Percentiles rank a stretch among this genome's conserved stretches.
Conservation (phyloP, 2,329 filamentous ascomycete genomes). For the Capronia epimyces region DNA sequence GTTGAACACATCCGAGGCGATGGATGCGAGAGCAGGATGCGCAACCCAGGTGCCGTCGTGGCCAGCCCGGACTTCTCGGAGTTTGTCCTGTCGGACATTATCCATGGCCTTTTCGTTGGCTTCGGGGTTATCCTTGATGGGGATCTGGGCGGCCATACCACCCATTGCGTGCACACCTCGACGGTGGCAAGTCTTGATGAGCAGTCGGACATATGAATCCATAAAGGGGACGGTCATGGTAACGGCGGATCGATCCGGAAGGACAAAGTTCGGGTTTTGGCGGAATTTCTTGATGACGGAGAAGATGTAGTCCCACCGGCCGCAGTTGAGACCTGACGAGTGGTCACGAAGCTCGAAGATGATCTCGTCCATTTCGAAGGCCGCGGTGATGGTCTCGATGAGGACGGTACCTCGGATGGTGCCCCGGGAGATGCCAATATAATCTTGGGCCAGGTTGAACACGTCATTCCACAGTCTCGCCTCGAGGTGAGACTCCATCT, state of each 20-base stretch:
- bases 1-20: constrained; percentile 92
- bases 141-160: constrained; percentile 97
- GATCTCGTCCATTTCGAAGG: constrained; percentile 99
- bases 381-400: constrained; percentile 95
- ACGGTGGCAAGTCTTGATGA: constrained; percentile 97
- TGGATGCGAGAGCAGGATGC: constrained; percentile 82
- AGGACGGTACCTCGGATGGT: constrained; percentile 92
- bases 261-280: constrained; percentile 83
- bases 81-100: constrained; percentile 86
- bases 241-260: constrained; percentile 82
- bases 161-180: constrained; percentile 98
- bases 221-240: constrained; percentile 99
- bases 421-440: constrained; percentile 78
- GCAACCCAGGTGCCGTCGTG: constrained; percentile 98
- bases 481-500: constrained; percentile 97
- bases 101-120: constrained; percentile 96
- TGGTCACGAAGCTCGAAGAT: constrained; percentile 98
- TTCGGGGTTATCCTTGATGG: constrained; percentile 87
- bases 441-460: constrained; percentile 94
- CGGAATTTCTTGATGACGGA: constrained; percentile 99
- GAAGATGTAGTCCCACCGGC: constrained; percentile 99
- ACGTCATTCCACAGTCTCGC: constrained; percentile 96
- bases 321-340: constrained; percentile 93
- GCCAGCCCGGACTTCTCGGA: constrained; percentile 88
- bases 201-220: constrained; percentile 91